Base-by-base conservation (phyloP, 805 yeast species). In the Schizosaccharomyces japonicus region DNA sequence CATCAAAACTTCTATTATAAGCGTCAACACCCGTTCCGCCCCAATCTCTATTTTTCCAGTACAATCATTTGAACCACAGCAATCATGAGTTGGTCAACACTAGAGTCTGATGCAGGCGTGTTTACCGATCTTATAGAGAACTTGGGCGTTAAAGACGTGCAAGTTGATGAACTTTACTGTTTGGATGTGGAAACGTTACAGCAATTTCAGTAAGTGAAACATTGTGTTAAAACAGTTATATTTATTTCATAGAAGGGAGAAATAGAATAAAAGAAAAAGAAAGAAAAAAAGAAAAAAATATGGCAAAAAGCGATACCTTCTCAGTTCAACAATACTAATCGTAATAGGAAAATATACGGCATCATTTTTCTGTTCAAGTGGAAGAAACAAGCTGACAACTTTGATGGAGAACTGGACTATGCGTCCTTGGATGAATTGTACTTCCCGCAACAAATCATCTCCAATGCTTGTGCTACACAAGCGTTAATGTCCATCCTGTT, bases 401-500 rank as follows among this genome's bases (percentile, higher is more conserved):
- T 32, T 15, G 49, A 23, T 17, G 49, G 49, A 8, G 34, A 50
- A 33, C 74, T 75, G 51, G 71, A 68, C 49, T 47, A 31, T 2
- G 60, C 55, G 21, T 55, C 54, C 10, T 56, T 55, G n/a, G 51
- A 54, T 7, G 55, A 59, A 4, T 63, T 76, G 1, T 75, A 72
- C 56, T 76, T 76, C 56, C 80, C 80, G 5, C 66, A 66, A 44
- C 82, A 76, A 56, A 70, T 70, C 26, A 72, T 75, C 48, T 74
- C 72, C 53, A 75, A 76, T 54, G 80, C 82, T 2, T 76, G 82
- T 58, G 82, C 78, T n/a, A 76, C 82, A 1, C 79, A 73, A 54
- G 82, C 81, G 0, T 76, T 76, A 21, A 61, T 76, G 49, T 72
- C 75, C 49, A 61, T 75, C 6, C 58, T 76, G 48, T 53, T 76